Evolutionary conservation across 371 early-diverging fungal species (phyloP).

Genomic region (Apophysomyces trapeziformis): DNA sequence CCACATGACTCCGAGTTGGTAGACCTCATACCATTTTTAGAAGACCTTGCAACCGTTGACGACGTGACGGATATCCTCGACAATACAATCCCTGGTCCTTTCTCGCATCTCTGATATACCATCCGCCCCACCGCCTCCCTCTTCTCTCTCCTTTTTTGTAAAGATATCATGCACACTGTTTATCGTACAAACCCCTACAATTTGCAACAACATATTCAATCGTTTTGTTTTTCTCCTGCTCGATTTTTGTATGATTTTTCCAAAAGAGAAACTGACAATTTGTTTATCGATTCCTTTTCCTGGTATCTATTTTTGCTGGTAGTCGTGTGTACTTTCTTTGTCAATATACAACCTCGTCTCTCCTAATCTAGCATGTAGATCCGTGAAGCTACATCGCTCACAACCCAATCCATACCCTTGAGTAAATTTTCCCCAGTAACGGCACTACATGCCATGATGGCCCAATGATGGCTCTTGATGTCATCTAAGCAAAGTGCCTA

Average conservation of each 20-base stretch:
- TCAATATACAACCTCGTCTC: background rate
- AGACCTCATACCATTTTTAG: conserved; percentile 92
- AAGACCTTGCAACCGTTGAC: conserved; percentile 86
- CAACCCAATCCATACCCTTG: conserved; percentile 93
- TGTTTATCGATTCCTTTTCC: conserved; percentile 9
- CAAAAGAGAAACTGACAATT: conserved; percentile 9
- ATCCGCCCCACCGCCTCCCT: background rate
- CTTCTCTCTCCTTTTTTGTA: conserved; percentile 14
- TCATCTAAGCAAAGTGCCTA: conserved; percentile 74
- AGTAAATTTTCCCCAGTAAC: conserved; percentile 87
- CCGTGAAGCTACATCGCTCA: conserved; percentile 86
- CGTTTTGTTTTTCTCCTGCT: conserved; percentile 8
- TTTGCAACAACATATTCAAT: conserved; percentile 13
- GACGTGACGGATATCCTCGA: conserved; percentile 88
- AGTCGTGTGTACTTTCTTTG: conserved; percentile 10
- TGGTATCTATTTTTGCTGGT: conserved; percentile 4
- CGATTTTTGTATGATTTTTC: conserved; percentile 1
- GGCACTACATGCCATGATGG: conserved; percentile 88
- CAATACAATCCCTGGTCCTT: conserved; percentile 36
- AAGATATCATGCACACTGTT: conserved; percentile 18
- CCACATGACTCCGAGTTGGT: conserved; percentile 93
- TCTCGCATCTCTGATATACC: conserved; percentile 24
- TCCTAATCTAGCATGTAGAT: conserved; percentile 74
- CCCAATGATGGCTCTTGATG: conserved; percentile 92
- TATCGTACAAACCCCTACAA: conserved; percentile 14